phyloP scores from a whole-genome alignment of 2,329 filamentous ascomycete species.

The Fusarium aywerte region DNA sequence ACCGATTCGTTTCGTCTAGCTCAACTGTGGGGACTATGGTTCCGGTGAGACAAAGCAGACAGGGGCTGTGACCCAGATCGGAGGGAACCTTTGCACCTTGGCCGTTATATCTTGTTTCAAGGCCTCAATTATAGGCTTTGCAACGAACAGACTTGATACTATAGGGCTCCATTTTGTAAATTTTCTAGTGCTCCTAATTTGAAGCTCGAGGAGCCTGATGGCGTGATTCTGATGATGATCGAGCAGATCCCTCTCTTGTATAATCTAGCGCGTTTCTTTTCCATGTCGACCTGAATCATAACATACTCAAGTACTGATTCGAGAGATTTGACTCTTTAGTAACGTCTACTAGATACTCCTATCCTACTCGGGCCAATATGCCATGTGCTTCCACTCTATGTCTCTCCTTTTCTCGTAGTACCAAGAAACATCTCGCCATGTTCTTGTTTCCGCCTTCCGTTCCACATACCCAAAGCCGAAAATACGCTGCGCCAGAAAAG shows the following conservation, averaged over 20 bases:
- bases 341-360: background rate
- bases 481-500: conserved; percentile 36
- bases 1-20: conserved; percentile 36
- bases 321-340: background rate
- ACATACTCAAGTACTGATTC: conserved; percentile 10
- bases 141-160: background rate
- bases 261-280: conserved; percentile 34
- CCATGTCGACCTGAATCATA: conserved; percentile 27
- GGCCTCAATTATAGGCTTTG: conserved; percentile 35
- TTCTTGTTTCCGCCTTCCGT: conserved; percentile 20
- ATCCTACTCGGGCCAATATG: conserved; percentile 5
- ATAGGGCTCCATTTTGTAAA: conserved; percentile 31
- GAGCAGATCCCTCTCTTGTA: conserved; percentile 37
- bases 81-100: conserved; percentile 35
- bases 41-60: conserved; percentile 39
- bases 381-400: conserved; percentile 9
- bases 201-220: conserved; percentile 34
- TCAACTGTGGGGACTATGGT: conserved; percentile 35
- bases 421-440: conserved; percentile 17
- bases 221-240: conserved; percentile 38
- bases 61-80: conserved; percentile 31
- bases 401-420: background rate
- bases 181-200: conserved; percentile 23
- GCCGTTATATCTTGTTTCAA: conserved; percentile 32
- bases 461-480: conserved; percentile 35